These are phyloP conservation scores for Tuber umbilicatum DNA, from an alignment of 495 filamentous ascomycete species.

Conservation along the genomic window DNA sequence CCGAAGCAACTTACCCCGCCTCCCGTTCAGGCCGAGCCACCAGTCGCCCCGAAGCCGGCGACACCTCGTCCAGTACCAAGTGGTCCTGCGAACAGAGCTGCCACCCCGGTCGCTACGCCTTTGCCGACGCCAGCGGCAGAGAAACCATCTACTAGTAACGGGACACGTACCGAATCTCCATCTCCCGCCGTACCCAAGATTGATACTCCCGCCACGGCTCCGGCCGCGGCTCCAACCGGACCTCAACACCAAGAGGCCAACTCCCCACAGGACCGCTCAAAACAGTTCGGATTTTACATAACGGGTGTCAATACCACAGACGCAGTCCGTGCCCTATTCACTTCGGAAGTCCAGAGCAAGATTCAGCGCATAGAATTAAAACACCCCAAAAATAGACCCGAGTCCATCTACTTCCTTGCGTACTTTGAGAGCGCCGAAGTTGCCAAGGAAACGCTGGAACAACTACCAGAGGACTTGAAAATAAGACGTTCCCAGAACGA, in stretches of 20 bases:
- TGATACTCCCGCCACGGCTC: conserved; percentile 43
- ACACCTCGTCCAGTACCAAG: conserved; percentile 43
- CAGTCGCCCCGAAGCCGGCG: conserved; percentile 42
- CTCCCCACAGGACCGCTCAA: conserved; percentile 45
- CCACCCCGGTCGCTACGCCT: conserved; percentile 24
- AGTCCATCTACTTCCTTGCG: conserved; percentile 60
- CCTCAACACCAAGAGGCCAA: conserved; percentile 8
- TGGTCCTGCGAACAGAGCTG: conserved; percentile 47
- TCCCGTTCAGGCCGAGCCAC: conserved; percentile 39
- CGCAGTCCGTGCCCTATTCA: conserved; percentile 68
- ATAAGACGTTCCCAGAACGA: conserved; percentile 57
- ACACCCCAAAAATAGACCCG: conserved; percentile 29
- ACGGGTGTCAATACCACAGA: conserved; percentile 70
- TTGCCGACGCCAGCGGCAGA: conserved; percentile 22
- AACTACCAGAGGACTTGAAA: conserved; percentile 66
- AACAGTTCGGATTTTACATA: conserved; percentile 71
- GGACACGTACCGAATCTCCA: conserved; percentile 45
- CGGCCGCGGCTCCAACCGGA: conserved; percentile 33
- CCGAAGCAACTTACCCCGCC: conserved; percentile 51
- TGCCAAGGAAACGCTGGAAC: conserved; percentile 65
- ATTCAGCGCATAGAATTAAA: conserved; percentile 62
- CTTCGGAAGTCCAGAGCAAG: conserved; percentile 72
- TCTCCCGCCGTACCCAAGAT: conserved; percentile 45
- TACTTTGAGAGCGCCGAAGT: conserved; percentile 72
- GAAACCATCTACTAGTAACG: conserved; percentile 44